These are phyloP conservation scores for Rhodotorula sp. DNA, from an alignment of 1,284 basidiomycete genomes.

Conservation along the genomic window DNA sequence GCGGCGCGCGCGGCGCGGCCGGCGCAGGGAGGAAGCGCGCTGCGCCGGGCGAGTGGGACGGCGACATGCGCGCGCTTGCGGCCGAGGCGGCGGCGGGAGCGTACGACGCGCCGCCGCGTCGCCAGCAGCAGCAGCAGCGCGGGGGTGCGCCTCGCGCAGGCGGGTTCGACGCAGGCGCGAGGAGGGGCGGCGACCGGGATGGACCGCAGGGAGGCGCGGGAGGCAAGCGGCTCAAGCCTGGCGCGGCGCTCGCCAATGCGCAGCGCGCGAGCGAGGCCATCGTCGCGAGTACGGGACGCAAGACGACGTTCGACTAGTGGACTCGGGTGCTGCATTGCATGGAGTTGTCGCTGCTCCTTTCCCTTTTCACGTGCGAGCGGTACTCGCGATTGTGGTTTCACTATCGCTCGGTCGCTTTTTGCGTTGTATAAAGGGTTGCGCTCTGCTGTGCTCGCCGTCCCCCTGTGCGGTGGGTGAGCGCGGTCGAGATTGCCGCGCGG, in stretches of 20 bases:
- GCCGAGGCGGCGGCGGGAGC: slow-evolving; percentile 18
- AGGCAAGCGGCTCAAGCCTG: slow-evolving; percentile 68
- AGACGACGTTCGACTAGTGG: slow-evolving; percentile 66
- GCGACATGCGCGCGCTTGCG: slow-evolving; percentile 10
- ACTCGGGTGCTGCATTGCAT: neutral
- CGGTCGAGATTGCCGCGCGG: neutral
- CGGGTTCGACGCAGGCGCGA: slow-evolving; percentile 18
- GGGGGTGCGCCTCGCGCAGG: slow-evolving; percentile 5
- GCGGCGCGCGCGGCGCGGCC: no score
- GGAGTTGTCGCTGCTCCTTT: no score
- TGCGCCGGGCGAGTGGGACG: slow-evolving; percentile 24
- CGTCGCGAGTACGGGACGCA: slow-evolving; percentile 74
- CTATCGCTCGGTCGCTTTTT: neutral
- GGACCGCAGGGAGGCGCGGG: slow-evolving; percentile 30
- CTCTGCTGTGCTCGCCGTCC: no score
- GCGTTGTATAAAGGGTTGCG: no score
- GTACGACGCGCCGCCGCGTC: slow-evolving; percentile 25
- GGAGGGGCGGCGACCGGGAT: slow-evolving; percentile 47
- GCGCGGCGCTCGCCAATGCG: slow-evolving; percentile 85
- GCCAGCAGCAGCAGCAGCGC: slow-evolving; percentile 34
- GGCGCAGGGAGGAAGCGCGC: slow-evolving; percentile 47
- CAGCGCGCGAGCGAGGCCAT: slow-evolving; percentile 83
- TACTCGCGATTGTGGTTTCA: no score
- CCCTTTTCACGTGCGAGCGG: no score
- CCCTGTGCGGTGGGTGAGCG: no score